Base-by-base conservation (phyloP, 768 basidiomycete genomes). In the Boletus sp. region DNA sequence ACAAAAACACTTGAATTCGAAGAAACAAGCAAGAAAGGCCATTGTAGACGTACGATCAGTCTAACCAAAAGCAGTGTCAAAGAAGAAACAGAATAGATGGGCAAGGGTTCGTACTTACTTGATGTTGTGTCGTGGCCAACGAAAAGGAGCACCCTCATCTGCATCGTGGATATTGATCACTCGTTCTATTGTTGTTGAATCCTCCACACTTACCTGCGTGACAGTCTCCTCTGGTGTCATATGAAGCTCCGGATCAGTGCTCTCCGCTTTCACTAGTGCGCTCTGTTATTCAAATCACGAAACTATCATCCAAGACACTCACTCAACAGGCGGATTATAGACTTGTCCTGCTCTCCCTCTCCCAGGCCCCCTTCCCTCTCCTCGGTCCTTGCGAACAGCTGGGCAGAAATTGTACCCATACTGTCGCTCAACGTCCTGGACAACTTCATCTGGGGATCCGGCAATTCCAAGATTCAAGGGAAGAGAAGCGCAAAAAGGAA, bases 41-140 rank as follows among this genome's bases (percentile, higher is more conserved):
- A 11, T 17, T 29, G 29, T 30, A 15, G 13, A 30, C 61, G 19
- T 37, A 66, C 66, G 2, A 65, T 68, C 19, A 72, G 45, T 25
- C 58, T 64, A 35, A 67, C 71, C 65, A 27, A n/a, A 48, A 29
- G 38, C 8, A 25, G 33, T 4, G 33, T 51, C 19, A 55, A 27
- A 2, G 5, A 3, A 39, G 25, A 15, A 30, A 43, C 21, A 17
- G 15, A 27, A 43, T 19, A 17, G 15, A 27, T 5, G 37, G 47
- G 14, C 15, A 15, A 25, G 7, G 29, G 4, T 21, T 8, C 2
- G 2, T 42, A 47, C 68, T 41, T 53, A 72, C 75, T 70, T 3
- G 75, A 74, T 4, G 75, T 75, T 10, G 75, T 75, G 55, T 76
- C 74, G 52, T 77, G 74, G n/a, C 76, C 76, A 25, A 70, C 69